Evolutionary conservation across 805 yeast species (phyloP).

Genomic region (Debaryomyces tyrocola): DNA sequence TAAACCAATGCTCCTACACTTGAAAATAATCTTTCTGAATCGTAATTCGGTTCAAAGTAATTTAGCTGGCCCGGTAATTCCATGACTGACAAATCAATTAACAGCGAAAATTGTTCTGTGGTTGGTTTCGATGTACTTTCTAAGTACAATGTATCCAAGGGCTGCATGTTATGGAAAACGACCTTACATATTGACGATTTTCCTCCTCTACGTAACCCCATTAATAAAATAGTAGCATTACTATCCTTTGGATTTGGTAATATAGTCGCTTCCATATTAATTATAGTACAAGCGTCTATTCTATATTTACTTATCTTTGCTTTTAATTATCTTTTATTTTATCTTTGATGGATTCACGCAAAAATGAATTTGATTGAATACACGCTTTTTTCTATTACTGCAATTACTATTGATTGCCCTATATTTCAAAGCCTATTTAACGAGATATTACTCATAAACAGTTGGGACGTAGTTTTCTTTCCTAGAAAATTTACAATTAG

Average conservation of each 20-base stretch:
- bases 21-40: conserved; percentile 71
- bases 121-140: conserved; percentile 91
- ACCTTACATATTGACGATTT: conserved; percentile 95
- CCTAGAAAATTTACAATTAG: too few species aligned
- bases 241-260: conserved; percentile 46
- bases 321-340: too few species aligned
- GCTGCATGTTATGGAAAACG: conserved; percentile 95
- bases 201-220: conserved; percentile 91
- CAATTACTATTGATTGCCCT: too few species aligned
- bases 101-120: conserved; percentile 76
- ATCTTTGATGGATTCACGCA: too few species aligned
- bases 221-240: conserved; percentile 78
- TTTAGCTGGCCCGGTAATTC: conserved; percentile 94
- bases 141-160: conserved; percentile 84
- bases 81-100: conserved; percentile 85
- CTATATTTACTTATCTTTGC: too few species aligned
- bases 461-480: too few species aligned
- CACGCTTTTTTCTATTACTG: too few species aligned
- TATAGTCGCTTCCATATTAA: conserved; percentile 14
- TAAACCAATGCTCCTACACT: conserved; percentile 89
- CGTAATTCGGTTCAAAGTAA: conserved; percentile 82
- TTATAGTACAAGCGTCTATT: too few species aligned
- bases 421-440: too few species aligned
- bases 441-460: too few species aligned
- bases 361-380: too few species aligned